These are phyloP conservation scores for Plantago ovata DNA, from an alignment of 257 asterid genomes.

Conservation along the genomic window DNA sequence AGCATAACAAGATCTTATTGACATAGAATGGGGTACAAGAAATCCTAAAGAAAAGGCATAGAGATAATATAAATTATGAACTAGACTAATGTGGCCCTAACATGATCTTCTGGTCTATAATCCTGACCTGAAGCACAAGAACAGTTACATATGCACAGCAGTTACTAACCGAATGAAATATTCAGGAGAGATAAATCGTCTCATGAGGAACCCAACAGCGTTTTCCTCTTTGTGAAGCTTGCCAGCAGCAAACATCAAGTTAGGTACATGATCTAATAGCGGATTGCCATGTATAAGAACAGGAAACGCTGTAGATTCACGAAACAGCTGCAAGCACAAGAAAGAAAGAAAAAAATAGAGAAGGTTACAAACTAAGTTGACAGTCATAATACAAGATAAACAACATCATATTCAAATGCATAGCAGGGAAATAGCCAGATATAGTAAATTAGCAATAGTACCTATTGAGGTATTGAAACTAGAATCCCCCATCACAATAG, in stretches of 20 bases:
- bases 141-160: slow-evolving; percentile 30
- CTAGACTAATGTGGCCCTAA: slow-evolving; percentile 2
- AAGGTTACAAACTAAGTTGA: background rate
- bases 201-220: slow-evolving; percentile 4
- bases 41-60: background rate
- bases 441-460: slow-evolving; percentile 21
- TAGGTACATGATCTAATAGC: slow-evolving; percentile 2
- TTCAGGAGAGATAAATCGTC: background rate
- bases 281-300: too few relatives aligned
- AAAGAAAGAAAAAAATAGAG: too few relatives aligned
- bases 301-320: too few relatives aligned
- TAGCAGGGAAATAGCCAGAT: slow-evolving; percentile 16
- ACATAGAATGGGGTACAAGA: background rate
- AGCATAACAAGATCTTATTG: background rate
- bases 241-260: slow-evolving; percentile 12
- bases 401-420: background rate
- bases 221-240: slow-evolving; percentile 11
- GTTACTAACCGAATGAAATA: slow-evolving; percentile 19
- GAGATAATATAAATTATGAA: slow-evolving; percentile 1
- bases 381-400: background rate
- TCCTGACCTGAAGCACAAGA: slow-evolving; percentile 14
- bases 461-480: slow-evolving; percentile 45
- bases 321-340: too few relatives aligned
- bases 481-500: slow-evolving; percentile 50
- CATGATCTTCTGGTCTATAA: slow-evolving; percentile 4